Conservation (phyloP, 1,284 basidiomycete genomes). For the Pisolithus thermaeus region DNA sequence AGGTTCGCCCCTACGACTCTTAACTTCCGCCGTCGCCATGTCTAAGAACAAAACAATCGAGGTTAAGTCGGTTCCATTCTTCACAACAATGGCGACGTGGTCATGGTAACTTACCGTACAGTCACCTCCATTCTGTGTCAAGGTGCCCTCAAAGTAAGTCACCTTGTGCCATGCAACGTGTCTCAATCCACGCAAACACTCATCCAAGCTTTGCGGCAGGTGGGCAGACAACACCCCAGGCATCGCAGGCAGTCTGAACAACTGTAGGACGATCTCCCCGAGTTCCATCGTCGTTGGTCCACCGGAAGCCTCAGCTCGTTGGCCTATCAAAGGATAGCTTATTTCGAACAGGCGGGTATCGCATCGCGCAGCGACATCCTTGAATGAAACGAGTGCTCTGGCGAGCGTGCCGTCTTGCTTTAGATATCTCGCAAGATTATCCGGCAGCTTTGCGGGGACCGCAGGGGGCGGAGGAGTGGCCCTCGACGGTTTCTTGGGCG, state of each 20-base stretch:
- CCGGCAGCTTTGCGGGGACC: conserved; percentile 39
- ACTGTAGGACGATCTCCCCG: conserved; percentile 79
- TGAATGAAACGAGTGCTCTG: conserved; percentile 80
- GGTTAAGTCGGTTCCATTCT: background rate
- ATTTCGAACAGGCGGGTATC: conserved; percentile 82
- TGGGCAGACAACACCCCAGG: conserved; percentile 74
- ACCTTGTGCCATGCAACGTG: conserved; percentile 90
- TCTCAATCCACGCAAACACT: conserved; percentile 84
- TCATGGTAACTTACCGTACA: conserved; percentile 59
- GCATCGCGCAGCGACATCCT: conserved; percentile 75
- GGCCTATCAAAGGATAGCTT: conserved; percentile 76
- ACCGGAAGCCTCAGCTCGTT: conserved; percentile 55
- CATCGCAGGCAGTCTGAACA: conserved; percentile 86
- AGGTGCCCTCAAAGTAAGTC: conserved; percentile 85
- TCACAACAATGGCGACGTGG: background rate
- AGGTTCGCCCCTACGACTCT: conserved; percentile 84
- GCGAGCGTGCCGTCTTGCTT: conserved; percentile 77
- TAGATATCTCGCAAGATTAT: conserved; percentile 79
- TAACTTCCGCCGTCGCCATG: conserved; percentile 84
- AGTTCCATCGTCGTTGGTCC: conserved; percentile 56
- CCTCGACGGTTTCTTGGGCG: conserved; percentile 61
- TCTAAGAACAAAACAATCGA: conserved; percentile 37
- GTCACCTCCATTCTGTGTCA: conserved; percentile 96
- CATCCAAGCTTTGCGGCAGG: conserved; percentile 88
- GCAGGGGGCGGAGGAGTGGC: conserved; percentile 34